A percentile compares a stretch with the other conserved stretches of the same genome.
These are phyloP conservation scores for Symmetrospora coprosmae DNA, from an alignment of 768 basidiomycete genomes.

Conservation along the genomic window DNA sequence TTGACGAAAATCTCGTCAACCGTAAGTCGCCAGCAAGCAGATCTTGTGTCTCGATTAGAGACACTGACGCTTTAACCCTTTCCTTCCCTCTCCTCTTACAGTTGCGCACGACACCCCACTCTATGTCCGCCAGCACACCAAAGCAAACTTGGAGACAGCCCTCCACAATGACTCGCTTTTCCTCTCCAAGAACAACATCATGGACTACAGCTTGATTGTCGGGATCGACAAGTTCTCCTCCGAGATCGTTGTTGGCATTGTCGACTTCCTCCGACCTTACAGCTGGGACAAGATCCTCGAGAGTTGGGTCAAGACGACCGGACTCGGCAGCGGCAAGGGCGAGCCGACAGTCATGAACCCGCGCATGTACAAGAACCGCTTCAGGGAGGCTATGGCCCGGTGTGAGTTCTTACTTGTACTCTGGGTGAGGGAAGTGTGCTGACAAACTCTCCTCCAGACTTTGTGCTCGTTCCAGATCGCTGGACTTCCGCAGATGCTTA, in stretches of 20 bases:
- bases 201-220: conserved; percentile 87
- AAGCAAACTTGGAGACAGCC: conserved; percentile 76
- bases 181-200: conserved; percentile 64
- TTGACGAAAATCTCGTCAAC: conserved; percentile 92
- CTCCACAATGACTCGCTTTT: conserved; percentile 92
- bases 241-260: conserved; percentile 90
- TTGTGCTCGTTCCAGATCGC: conserved; percentile 27
- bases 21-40: conserved; percentile 42
- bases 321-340: conserved; percentile 60
- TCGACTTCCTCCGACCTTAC: conserved; percentile 89
- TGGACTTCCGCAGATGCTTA: conserved; percentile 19
- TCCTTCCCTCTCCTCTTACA: conserved; percentile 33
- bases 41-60: too few relatives aligned
- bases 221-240: conserved; percentile 80
- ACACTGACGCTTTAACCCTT: not conserved
- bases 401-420: not conserved
- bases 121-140: conserved; percentile 90
- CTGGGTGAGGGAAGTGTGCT: too few relatives aligned
- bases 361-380: conserved; percentile 58
- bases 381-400: conserved; percentile 29
- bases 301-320: conserved; percentile 89
- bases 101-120: conserved; percentile 76
- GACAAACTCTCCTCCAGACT: conserved; percentile 18
- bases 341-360: conserved; percentile 96
- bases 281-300: conserved; percentile 98